phyloP scores from a whole-genome alignment of 352 stramenopile species.

The Globisporangium rhizosaccharum region DNA sequence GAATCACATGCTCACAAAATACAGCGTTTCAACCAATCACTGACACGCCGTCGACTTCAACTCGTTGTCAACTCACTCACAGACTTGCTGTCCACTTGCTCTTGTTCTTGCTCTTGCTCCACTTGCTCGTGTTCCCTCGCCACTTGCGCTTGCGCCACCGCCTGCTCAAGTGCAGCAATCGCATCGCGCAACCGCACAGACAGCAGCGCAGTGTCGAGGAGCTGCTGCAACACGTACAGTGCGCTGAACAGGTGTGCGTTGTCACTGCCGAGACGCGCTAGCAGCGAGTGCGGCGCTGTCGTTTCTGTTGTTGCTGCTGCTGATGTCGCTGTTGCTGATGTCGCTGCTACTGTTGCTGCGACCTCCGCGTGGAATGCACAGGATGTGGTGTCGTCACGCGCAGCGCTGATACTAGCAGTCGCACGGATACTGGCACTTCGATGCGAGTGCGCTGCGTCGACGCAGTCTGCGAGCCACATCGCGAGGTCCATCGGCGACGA shows the following conservation, averaged over 20 bases:
- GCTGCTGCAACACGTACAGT: conserved; percentile 27
- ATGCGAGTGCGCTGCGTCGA: background rate
- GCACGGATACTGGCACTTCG: too few species aligned
- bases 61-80: too few species aligned
- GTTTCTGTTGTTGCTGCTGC: too few species aligned
- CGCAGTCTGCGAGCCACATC: background rate
- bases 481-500: conserved; percentile 16
- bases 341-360: background rate
- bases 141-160: conserved; percentile 17
- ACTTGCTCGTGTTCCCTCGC: background rate
- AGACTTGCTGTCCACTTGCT: too few species aligned
- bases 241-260: conserved; percentile 24
- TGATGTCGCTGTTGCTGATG: too few species aligned
- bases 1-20: background rate
- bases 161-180: conserved; percentile 18
- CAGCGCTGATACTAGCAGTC: too few species aligned
- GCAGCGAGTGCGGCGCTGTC: background rate
- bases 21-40: too few species aligned
- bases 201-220: conserved; percentile 26
- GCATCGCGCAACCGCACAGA: conserved; percentile 12
- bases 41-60: too few species aligned
- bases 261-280: background rate
- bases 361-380: too few species aligned
- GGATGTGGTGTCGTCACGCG: too few species aligned
- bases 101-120: background rate